Evolutionary conservation across 371 early-diverging fungal genomes (phyloP).

Genomic region (Rhizopus sp.): DNA sequence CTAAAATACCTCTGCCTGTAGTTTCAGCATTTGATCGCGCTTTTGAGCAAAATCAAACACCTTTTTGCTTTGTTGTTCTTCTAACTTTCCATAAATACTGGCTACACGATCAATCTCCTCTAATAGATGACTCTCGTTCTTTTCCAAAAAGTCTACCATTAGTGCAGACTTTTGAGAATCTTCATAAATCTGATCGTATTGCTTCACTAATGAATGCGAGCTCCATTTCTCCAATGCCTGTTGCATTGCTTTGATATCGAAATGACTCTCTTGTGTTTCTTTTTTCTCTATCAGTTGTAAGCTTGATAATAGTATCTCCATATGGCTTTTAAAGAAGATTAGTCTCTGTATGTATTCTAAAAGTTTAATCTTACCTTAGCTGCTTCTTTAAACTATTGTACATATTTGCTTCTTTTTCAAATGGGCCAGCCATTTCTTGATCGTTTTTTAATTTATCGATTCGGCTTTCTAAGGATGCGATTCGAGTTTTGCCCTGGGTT

Average conservation of each 20-base stretch:
- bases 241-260: constrained; percentile 12
- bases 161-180: constrained; percentile 13
- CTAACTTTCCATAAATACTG: constrained; percentile 75
- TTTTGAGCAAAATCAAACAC: constrained; percentile 72
- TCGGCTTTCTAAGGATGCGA: constrained; percentile 55
- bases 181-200: constrained; percentile 12
- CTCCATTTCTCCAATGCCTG: constrained; percentile 18
- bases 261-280: background rate
- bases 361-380: constrained; percentile 5
- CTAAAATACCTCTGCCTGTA: constrained; percentile 65
- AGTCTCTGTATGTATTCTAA: background rate
- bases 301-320: constrained; percentile 6
- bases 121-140: constrained; percentile 62
- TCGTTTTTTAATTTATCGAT: constrained; percentile 51
- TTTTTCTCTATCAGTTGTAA: constrained; percentile 20
- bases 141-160: constrained; percentile 21
- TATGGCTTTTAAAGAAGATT: constrained; percentile 2
- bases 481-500: constrained; percentile 46
- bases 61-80: constrained; percentile 78
- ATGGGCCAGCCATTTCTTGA: constrained; percentile 26
- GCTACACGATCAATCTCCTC: constrained; percentile 79
- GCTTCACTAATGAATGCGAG: constrained; percentile 5
- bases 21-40: constrained; percentile 75
- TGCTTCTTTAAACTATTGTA: constrained; percentile 18
- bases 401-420: constrained; percentile 21